phyloP scores from a whole-genome alignment of 139 green algal genomes.

The Chlorella sorokiniana region DNA sequence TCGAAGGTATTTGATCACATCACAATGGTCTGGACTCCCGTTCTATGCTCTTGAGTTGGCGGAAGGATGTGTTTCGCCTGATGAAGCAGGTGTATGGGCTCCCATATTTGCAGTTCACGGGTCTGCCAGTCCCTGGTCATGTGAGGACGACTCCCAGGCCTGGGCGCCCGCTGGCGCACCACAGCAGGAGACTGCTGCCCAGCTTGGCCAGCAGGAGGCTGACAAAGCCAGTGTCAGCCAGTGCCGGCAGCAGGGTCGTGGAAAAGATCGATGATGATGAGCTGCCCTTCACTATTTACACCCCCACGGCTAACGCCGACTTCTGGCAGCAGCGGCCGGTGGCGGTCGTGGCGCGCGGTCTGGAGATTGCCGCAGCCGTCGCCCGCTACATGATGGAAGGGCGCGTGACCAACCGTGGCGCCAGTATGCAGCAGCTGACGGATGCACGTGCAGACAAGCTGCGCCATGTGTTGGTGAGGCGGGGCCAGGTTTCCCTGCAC shows the following conservation, averaged over 20 bases:
- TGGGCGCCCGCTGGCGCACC: too few species aligned
- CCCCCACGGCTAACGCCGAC: constrained; percentile 33
- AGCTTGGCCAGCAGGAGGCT: background rate
- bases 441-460: constrained; percentile 45
- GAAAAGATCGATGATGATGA: constrained; percentile 2
- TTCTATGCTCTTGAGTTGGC: too few species aligned
- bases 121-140: too few species aligned
- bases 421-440: background rate
- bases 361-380: constrained; percentile 51
- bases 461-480: constrained; percentile 62
- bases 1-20: too few species aligned
- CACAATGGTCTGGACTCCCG: too few species aligned
- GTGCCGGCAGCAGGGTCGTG: background rate
- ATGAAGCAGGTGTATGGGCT: too few species aligned
- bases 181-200: too few species aligned
- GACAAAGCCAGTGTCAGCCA: background rate
- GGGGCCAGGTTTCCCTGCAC: too few species aligned
- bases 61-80: too few species aligned
- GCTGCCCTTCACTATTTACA: constrained; percentile 49
- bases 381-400: constrained; percentile 29
- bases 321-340: constrained; percentile 64
- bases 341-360: constrained; percentile 52
- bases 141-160: too few species aligned
- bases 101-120: too few species aligned
- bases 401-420: constrained; percentile 8